Conservation (phyloP, 2,329 filamentous ascomycete genomes). For the Harringtonia aguacate region DNA sequence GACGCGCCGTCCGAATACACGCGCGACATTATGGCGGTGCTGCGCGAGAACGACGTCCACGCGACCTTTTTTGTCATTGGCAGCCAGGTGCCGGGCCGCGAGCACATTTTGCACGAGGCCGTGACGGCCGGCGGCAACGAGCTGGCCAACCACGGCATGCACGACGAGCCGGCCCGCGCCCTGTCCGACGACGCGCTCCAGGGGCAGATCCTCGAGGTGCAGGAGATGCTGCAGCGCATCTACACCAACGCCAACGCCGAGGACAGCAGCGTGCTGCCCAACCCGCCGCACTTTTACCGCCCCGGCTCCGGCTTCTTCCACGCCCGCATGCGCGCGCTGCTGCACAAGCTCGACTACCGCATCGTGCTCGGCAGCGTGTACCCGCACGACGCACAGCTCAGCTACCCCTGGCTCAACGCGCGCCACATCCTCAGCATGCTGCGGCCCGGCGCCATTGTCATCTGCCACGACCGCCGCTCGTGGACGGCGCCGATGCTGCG, state of each 20-base stretch:
- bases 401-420: slow-evolving; percentile 58
- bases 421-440: slow-evolving; percentile 73
- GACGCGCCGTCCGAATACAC: slow-evolving; percentile 72
- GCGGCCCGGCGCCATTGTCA: slow-evolving; percentile 64
- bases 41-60: slow-evolving; percentile 54
- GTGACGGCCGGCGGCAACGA: slow-evolving; percentile 57
- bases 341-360: slow-evolving; percentile 52
- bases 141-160: slow-evolving; percentile 82
- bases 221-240: slow-evolving; percentile 44
- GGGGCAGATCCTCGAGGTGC: slow-evolving; percentile 54
- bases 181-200: slow-evolving; percentile 49
- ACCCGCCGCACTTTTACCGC: slow-evolving; percentile 57
- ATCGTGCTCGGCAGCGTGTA: slow-evolving; percentile 79
- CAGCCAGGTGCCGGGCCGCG: slow-evolving; percentile 51
- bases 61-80: slow-evolving; percentile 91
- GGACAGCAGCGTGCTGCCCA: not conserved
- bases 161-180: slow-evolving; percentile 63
- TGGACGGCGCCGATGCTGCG: slow-evolving; percentile 77
- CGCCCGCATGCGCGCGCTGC: slow-evolving; percentile 50
- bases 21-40: slow-evolving; percentile 53
- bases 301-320: slow-evolving; percentile 82
- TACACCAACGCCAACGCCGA: slow-evolving; percentile 40
- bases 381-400: slow-evolving; percentile 83
- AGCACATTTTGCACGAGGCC: slow-evolving; percentile 44
- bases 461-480: slow-evolving; percentile 74